A percentile compares a stretch with the other conserved stretches of the same genome.
These are phyloP conservation scores for Pichia sp. DNA, from an alignment of 1,139 yeast genomes.

Conservation along the genomic window DNA sequence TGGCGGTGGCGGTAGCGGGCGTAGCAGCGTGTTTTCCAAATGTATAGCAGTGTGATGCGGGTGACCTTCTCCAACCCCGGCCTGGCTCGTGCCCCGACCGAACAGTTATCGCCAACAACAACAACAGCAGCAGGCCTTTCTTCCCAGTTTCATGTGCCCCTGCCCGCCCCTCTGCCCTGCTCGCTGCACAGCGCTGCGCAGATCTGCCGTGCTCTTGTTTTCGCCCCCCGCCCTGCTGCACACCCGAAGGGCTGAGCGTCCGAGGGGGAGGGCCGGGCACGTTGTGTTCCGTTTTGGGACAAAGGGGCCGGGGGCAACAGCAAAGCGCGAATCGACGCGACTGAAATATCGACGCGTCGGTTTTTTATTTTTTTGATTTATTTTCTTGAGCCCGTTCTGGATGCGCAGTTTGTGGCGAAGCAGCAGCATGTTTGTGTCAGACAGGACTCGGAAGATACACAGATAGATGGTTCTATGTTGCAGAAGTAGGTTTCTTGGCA, in stretches of 20 bases:
- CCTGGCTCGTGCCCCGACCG: too few species aligned
- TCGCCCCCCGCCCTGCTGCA: neutral
- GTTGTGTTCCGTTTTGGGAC: neutral
- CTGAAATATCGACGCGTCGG: neutral
- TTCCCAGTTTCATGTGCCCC: neutral
- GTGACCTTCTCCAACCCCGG: too few species aligned
- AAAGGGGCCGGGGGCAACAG: neutral
- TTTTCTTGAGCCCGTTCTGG: too few species aligned
- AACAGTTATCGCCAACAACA: too few species aligned
- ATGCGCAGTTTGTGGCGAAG: conserved; percentile 6
- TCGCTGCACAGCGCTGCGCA: neutral
- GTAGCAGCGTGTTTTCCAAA: too few species aligned
- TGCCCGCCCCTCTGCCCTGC: neutral
- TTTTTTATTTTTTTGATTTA: neutral
- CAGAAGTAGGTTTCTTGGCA: neutral
- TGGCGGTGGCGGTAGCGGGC: too few species aligned
- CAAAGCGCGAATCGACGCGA: neutral
- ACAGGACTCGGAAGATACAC: neutral
- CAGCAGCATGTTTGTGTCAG: neutral
- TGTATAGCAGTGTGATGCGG: too few species aligned
- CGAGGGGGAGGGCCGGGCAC: neutral
- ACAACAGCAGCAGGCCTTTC: neutral
- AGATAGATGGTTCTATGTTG: neutral
- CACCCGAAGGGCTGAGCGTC: neutral
- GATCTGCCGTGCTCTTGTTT: neutral